Evolutionary conservation across 371 early-diverging fungal species (phyloP).

Genomic region (Mortierella sp.): DNA sequence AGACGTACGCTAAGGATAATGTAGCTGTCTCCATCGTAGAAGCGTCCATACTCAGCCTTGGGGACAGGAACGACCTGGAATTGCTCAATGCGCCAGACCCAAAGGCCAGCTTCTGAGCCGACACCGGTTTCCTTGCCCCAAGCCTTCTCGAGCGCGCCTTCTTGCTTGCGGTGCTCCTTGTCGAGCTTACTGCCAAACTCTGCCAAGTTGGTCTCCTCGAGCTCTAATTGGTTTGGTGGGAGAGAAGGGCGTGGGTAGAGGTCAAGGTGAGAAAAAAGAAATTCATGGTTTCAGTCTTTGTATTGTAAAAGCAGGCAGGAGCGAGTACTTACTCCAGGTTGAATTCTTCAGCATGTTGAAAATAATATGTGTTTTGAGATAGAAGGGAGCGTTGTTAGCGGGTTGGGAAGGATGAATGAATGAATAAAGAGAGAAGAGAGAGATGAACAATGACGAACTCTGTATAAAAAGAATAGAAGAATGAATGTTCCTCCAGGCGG

Average conservation of each 20-base stretch:
- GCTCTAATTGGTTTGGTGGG: slow-evolving; percentile 54
- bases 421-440: not conserved
- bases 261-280: not conserved
- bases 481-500: not conserved
- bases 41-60: slow-evolving; percentile 73
- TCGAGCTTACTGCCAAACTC: slow-evolving; percentile 80
- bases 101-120: slow-evolving; percentile 65
- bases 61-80: slow-evolving; percentile 79
- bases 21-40: slow-evolving; percentile 87
- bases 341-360: slow-evolving; percentile 63
- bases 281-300: not conserved
- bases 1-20: slow-evolving; percentile 77
- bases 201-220: slow-evolving; percentile 81
- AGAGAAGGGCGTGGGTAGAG: not conserved
- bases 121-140: slow-evolving; percentile 67
- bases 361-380: not conserved
- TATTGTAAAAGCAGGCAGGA: not conserved
- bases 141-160: slow-evolving; percentile 76
- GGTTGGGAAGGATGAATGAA: not conserved
- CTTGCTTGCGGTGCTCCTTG: slow-evolving; percentile 76
- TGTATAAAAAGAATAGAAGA: not conserved
- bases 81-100: slow-evolving; percentile 87
- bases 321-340: slow-evolving; percentile 59
- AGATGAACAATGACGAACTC: not conserved
- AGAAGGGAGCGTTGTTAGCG: not conserved